A percentile compares a stretch with the other conserved stretches of the same genome.
These are phyloP conservation scores for Phytophthora litchii DNA, from an alignment of 352 stramenopile genomes.

Conservation along the genomic window DNA sequence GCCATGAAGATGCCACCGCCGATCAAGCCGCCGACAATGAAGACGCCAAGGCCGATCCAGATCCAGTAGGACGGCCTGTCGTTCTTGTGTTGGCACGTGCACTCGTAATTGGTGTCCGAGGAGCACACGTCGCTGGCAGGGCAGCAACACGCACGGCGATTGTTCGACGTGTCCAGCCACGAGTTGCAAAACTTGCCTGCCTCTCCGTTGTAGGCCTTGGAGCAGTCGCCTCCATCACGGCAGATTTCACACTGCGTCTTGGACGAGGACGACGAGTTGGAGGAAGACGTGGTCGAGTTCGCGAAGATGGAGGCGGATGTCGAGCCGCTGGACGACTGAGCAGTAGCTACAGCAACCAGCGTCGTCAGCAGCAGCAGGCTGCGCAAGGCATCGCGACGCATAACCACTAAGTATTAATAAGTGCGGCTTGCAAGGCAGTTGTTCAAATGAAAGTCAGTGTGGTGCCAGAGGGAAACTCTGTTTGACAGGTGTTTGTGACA, in stretches of 20 bases:
- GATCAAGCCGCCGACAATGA: constrained; percentile 41
- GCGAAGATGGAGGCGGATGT: constrained; percentile 24
- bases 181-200: constrained; percentile 57
- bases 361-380: constrained; percentile 14
- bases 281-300: constrained; percentile 24
- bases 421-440: not conserved
- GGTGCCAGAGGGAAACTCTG: constrained; percentile 1
- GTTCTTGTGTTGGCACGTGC: constrained; percentile 40
- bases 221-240: constrained; percentile 51
- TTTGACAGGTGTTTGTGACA: not conserved
- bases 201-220: constrained; percentile 47
- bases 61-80: constrained; percentile 35
- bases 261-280: constrained; percentile 19
- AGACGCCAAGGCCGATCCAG: constrained; percentile 39
- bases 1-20: constrained; percentile 35
- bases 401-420: not conserved
- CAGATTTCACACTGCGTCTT: constrained; percentile 58
- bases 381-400: constrained; percentile 5
- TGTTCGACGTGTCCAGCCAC: constrained; percentile 48
- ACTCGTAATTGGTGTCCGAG: constrained; percentile 49
- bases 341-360: constrained; percentile 8
- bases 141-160: constrained; percentile 63
- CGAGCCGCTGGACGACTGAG: constrained; percentile 26
- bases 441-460: constrained; percentile 13
- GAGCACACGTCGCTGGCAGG: constrained; percentile 44